Base-by-base conservation (phyloP, 352 stramenopile genomes). In the Phytopythium cucurbitacearum region DNA sequence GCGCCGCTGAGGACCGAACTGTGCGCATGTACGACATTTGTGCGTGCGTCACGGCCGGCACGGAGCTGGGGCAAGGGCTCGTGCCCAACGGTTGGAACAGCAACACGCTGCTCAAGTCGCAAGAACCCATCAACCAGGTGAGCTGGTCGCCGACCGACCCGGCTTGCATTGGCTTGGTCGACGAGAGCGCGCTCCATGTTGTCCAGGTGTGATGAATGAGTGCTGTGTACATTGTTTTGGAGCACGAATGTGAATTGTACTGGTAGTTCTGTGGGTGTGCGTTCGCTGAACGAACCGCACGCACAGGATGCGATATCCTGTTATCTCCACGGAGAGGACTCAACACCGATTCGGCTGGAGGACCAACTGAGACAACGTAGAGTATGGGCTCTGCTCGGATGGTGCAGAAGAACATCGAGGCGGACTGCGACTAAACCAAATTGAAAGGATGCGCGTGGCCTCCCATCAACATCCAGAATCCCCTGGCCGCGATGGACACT, bases 21-120 rank as follows among this genome's bases (percentile, higher is more conserved):
- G 95, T 96, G 10, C 84, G 99, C 21, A 97, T 99, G 60, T 99
- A 98, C 87, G 96, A 99, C 51, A 84, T 87, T 41, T 81, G 71
- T 7, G 51, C 69, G 1, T 49, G 65, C 13, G 62, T 71, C 49
- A 82, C 59, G 7, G 32, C 62, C 0, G 65, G 69, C 12, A 64
- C 49, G 10, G 59, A 62, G 28, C 57, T 65, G 34, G 47, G 40
- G 16, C 52, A 59, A 12, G 64, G 62, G 4, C 51, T 58, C 32
- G 57, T 60, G 13, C 65, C 49, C 51, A 61, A 40, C 48, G 43
- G 54, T 6, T 78, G 62, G 60, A 80, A 50, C 49, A 73, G 69
- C 56, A 78, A 78, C 21, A 63, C 70, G 5, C 62, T 90, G 40
- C 73, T 90, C 54, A 82, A 68, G 32, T 90, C 83, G 7, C 76